Evolutionary conservation across 257 asterid species (phyloP).

Genomic region (Capsicum baccatum): DNA sequence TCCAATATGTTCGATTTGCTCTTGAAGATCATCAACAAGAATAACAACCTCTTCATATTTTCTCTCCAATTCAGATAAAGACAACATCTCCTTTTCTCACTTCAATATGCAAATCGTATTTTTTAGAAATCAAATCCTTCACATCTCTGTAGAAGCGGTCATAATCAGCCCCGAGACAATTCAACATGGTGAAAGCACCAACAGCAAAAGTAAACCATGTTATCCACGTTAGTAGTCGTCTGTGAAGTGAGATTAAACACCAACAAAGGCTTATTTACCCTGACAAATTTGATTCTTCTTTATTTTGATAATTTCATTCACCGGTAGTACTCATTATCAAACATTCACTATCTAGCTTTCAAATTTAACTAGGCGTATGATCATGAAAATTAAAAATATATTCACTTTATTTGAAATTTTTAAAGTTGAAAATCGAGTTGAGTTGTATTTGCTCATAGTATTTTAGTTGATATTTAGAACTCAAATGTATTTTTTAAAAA

Average conservation of each 20-base stretch:
- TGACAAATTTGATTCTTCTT: no score
- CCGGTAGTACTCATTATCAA: no score
- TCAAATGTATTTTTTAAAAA: no score
- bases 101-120: neutral
- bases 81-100: neutral
- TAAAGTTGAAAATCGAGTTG: no score
- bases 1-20: no score
- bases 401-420: no score
- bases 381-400: no score
- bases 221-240: neutral
- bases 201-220: neutral
- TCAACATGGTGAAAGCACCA: neutral
- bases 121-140: neutral
- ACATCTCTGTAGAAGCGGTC: neutral
- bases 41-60: neutral
- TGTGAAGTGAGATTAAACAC: neutral
- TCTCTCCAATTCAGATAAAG: neutral
- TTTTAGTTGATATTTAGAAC: no score
- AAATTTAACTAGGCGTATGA: no score
- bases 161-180: neutral
- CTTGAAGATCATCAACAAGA: neutral
- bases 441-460: no score
- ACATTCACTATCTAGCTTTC: no score
- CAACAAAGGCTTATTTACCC: neutral
- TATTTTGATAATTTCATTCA: no score